Evolutionary conservation across 495 filamentous ascomycete genomes (phyloP).

Genomic region (Hypoxylon perforatum): DNA sequence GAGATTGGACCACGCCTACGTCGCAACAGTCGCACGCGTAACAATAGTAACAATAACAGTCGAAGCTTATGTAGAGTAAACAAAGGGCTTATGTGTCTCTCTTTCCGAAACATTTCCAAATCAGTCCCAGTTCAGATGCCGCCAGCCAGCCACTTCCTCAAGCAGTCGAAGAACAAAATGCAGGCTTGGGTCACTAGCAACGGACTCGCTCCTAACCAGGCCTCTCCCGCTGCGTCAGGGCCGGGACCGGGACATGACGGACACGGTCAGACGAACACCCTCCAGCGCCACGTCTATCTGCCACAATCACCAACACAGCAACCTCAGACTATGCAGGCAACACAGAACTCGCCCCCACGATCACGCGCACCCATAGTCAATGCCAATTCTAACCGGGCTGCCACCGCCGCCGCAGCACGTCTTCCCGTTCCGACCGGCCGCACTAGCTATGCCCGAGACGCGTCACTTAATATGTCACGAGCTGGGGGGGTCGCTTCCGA

Average conservation of each 20-base stretch:
- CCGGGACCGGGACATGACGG: slow-evolving; percentile 39
- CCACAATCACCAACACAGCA: slow-evolving; percentile 32
- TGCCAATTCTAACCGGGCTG: slow-evolving; percentile 42
- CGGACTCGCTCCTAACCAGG: slow-evolving; percentile 36
- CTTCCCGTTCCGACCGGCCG: slow-evolving; percentile 40
- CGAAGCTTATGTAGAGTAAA: slow-evolving; percentile 40
- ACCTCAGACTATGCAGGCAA: slow-evolving; percentile 15
- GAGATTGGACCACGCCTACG: slow-evolving; percentile 39
- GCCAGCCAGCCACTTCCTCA: slow-evolving; percentile 45
- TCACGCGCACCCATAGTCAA: slow-evolving; percentile 47
- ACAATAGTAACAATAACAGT: slow-evolving; percentile 13
- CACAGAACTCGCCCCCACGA: slow-evolving; percentile 40
- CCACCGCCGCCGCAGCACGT: slow-evolving; percentile 31
- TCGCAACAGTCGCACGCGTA: slow-evolving; percentile 38
- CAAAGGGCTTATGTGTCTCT: slow-evolving; percentile 40
- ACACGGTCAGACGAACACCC: slow-evolving; percentile 27
- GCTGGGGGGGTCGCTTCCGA: slow-evolving; percentile 38
- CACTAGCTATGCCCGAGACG: slow-evolving; percentile 37
- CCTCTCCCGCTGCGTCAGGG: slow-evolving; percentile 34
- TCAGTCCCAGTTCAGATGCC: slow-evolving; percentile 44
- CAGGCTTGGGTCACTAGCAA: slow-evolving; percentile 48
- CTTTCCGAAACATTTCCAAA: slow-evolving; percentile 30
- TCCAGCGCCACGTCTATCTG: slow-evolving; percentile 45
- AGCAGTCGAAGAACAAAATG: slow-evolving; percentile 47
- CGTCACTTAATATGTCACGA: slow-evolving; percentile 34